Evolutionary conservation across 2,329 filamentous ascomycete species (phyloP).

Genomic region (Fusarium keratoplasticum): DNA sequence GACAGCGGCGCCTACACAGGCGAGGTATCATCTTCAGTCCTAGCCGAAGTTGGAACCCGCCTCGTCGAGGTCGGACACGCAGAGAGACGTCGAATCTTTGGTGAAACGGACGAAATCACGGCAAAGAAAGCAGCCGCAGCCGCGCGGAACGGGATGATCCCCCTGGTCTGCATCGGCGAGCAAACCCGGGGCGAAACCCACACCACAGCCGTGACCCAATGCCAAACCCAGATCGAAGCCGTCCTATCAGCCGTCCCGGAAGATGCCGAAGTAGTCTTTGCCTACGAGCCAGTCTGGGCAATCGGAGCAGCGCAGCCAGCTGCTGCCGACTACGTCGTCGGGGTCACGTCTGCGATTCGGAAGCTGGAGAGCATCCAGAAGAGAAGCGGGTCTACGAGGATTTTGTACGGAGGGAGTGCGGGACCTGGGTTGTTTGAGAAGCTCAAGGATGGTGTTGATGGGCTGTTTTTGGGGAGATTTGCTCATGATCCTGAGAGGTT

Average conservation of each 20-base stretch:
- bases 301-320: constrained; percentile 82
- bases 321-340: constrained; percentile 76
- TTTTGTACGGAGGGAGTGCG: constrained; percentile 86
- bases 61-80: constrained; percentile 87
- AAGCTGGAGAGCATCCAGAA: constrained; percentile 60
- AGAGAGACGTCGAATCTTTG: constrained; percentile 78
- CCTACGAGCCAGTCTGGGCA: constrained; percentile 91
- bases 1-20: constrained; percentile 81
- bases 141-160: constrained; percentile 76
- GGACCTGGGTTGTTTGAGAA: constrained; percentile 80
- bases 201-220: constrained; percentile 73
- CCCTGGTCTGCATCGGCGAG: constrained; percentile 86
- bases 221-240: constrained; percentile 71
- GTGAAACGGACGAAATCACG: constrained; percentile 77
- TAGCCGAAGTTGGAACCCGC: constrained; percentile 74
- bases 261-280: constrained; percentile 77
- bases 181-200: constrained; percentile 60
- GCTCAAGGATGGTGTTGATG: constrained; percentile 78
- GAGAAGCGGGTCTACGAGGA: constrained; percentile 70
- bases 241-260: constrained; percentile 71
- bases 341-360: constrained; percentile 74
- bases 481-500: constrained; percentile 81
- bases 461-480: constrained; percentile 84
- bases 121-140: constrained; percentile 77
- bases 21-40: constrained; percentile 76